Conservation (phyloP, 768 basidiomycete genomes). For the Amanita phalloides region DNA sequence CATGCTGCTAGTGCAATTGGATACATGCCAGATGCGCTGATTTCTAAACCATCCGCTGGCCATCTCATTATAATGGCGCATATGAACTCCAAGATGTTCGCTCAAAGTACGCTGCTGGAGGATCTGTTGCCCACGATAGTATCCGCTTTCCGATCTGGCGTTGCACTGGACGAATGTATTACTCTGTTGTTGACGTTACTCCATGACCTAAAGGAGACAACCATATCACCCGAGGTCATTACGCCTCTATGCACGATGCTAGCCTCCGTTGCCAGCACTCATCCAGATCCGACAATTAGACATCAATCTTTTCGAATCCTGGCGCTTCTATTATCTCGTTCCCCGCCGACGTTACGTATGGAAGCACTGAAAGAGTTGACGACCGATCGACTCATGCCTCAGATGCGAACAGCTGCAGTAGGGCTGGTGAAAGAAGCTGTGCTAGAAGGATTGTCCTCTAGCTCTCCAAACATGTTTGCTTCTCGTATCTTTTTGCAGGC, state of each 20-base stretch:
- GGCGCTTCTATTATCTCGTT: constrained; percentile 37
- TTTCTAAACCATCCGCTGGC: constrained; percentile 16
- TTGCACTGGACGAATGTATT: constrained; percentile 49
- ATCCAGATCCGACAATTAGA: constrained; percentile 46
- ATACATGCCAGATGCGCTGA: constrained; percentile 7
- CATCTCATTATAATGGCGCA: constrained; percentile 30
- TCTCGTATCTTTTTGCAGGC: constrained; percentile 43
- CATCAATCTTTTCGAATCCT: constrained; percentile 54
- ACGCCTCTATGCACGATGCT: constrained; percentile 39
- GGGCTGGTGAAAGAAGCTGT: constrained; percentile 61
- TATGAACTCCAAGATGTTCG: constrained; percentile 7
- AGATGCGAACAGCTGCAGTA: constrained; percentile 60
- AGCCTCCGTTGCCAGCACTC: constrained; percentile 46
- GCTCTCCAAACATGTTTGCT: constrained; percentile 34
- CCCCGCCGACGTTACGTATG: constrained; percentile 38
- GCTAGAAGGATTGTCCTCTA: constrained; percentile 32
- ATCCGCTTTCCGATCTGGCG: constrained; percentile 25
- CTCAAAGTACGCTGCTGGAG: neutral
- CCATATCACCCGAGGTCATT: constrained; percentile 29
- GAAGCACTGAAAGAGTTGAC: constrained; percentile 47
- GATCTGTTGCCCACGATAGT: neutral
- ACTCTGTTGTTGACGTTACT: constrained; percentile 37
- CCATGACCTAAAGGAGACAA: constrained; percentile 12
- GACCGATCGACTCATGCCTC: constrained; percentile 37
- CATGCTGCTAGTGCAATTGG: constrained; percentile 25